phyloP scores from a whole-genome alignment of 2,329 filamentous ascomycete species.

The Talaromyces sp. region DNA sequence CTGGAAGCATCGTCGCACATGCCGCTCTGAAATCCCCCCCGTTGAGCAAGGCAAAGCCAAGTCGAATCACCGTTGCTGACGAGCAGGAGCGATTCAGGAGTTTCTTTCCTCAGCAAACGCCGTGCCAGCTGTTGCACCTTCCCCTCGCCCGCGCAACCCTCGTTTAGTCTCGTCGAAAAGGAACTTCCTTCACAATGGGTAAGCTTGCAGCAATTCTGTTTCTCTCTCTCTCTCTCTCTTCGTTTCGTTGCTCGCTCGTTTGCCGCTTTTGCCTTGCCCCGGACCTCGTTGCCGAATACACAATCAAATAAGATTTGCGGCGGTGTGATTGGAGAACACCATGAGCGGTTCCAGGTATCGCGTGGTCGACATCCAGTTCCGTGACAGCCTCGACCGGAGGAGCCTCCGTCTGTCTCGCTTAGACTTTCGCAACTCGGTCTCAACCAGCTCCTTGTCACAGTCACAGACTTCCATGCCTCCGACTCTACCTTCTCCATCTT shows the following conservation, averaged over 20 bases:
- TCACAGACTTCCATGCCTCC: slow-evolving; percentile 3
- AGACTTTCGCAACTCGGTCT: neutral
- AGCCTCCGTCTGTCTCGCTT: slow-evolving; percentile 2
- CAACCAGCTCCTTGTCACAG: neutral
- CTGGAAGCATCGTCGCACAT: neutral
- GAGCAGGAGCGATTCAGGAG: neutral
- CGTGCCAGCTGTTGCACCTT: neutral
- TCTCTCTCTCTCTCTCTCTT: neutral
- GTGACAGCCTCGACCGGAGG: slow-evolving; percentile 7
- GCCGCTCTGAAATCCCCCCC: neutral
- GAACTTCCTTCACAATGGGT: neutral
- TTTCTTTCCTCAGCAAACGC: neutral
- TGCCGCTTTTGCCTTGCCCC: neutral
- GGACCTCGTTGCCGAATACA: neutral
- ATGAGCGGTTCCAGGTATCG: slow-evolving; percentile 12
- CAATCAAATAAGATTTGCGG: slow-evolving; percentile 2
- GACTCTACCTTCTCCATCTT: slow-evolving; percentile 8
- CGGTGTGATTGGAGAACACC: slow-evolving; percentile 6
- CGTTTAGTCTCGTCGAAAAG: neutral
- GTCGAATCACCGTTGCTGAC: neutral
- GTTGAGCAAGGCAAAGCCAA: neutral
- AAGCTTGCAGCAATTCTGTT: neutral
- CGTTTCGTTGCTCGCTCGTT: neutral
- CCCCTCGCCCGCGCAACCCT: neutral
- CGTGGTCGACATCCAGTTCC: slow-evolving; percentile 10